A percentile compares a stretch with the other conserved stretches of the same genome.
Conservation (phyloP, 108 stramenopile genomes). For the Schizochytrium sp. region DNA sequence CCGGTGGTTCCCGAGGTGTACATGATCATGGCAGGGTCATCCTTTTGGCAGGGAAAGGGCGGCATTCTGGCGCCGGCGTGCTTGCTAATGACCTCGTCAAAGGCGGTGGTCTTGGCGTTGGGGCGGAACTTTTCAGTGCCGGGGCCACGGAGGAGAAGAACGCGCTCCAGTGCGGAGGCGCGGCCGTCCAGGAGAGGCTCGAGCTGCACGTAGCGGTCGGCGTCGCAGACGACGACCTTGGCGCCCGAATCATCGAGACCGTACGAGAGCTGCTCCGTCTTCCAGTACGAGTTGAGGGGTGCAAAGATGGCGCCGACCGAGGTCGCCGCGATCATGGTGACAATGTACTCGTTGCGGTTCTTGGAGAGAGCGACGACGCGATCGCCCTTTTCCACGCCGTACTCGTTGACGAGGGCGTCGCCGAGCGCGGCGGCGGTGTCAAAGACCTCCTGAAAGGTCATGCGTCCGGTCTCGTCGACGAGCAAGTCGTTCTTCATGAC, state of each 20-base stretch:
- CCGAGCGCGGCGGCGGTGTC: not conserved
- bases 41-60: not conserved
- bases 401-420: not conserved
- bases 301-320: not conserved
- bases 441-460: not conserved
- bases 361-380: not conserved
- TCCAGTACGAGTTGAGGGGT: not conserved
- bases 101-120: not conserved
- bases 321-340: not conserved
- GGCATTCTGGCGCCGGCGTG: not conserved
- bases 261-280: not conserved
- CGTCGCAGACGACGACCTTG: not conserved
- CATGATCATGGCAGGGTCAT: constrained; percentile 22
- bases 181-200: not conserved
- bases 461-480: not conserved
- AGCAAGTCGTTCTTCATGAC: not conserved
- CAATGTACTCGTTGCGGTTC: not conserved
- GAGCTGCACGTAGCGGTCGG: not conserved
- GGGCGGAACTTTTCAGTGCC: not conserved
- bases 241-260: not conserved
- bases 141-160: not conserved
- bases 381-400: not conserved
- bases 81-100: not conserved
- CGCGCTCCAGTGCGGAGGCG: not conserved
- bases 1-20: constrained; percentile 38